These are phyloP conservation scores for Eutrema japonicum DNA, from an alignment of 345 rosid species.

Conservation along the genomic window DNA sequence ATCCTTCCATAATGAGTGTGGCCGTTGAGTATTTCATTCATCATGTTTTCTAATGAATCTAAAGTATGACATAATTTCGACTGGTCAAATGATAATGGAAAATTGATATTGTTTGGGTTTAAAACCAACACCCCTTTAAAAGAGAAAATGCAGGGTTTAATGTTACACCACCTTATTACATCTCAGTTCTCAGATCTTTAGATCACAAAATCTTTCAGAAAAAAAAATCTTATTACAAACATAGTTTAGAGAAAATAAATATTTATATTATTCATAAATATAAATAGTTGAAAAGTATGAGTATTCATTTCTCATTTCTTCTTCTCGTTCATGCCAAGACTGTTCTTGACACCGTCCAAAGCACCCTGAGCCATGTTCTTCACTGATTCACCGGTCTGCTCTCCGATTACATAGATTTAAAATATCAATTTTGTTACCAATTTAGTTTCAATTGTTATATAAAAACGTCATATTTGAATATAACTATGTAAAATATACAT, in stretches of 20 bases:
- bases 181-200: constrained; percentile 21
- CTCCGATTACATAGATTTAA: constrained; percentile 20
- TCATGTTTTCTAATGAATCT: too few species aligned
- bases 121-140: background rate
- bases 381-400: constrained; percentile 52
- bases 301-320: constrained; percentile 38
- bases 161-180: constrained; percentile 31
- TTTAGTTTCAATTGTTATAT: background rate
- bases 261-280: constrained; percentile 9
- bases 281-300: constrained; percentile 12
- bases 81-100: too few species aligned
- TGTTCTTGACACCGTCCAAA: constrained; percentile 44
- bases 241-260: background rate
- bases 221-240: constrained; percentile 35
- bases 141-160: background rate
- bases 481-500: background rate
- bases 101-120: too few species aligned
- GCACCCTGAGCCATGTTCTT: constrained; percentile 58
- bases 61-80: too few species aligned
- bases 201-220: constrained; percentile 15
- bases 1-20: too few species aligned
- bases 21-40: too few species aligned
- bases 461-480: background rate
- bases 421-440: background rate
- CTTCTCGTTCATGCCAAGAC: constrained; percentile 47